Evolutionary conservation across 2,329 filamentous ascomycete genomes (phyloP).

Genomic region (Grosmannia clavigera): DNA sequence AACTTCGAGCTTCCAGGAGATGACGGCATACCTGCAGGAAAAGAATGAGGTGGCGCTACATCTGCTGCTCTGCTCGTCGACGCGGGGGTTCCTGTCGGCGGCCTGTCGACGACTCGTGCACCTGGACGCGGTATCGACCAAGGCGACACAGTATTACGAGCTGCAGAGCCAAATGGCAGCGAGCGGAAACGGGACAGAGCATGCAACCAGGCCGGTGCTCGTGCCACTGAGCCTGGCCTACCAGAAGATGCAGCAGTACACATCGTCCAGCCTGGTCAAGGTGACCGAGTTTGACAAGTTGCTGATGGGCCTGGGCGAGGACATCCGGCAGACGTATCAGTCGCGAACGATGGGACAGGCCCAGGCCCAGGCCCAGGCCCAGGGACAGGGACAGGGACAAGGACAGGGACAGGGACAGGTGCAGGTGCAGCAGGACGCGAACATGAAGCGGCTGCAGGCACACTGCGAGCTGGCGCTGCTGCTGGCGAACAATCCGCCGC

Average conservation of each 20-base stretch:
- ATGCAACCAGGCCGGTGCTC: constrained; percentile 20
- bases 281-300: constrained; percentile 51
- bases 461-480: constrained; percentile 41
- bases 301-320: constrained; percentile 33
- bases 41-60: constrained; percentile 48
- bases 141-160: constrained; percentile 39
- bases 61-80: constrained; percentile 59
- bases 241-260: constrained; percentile 38
- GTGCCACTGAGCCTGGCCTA: constrained; percentile 43
- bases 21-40: constrained; percentile 38
- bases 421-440: constrained; percentile 25
- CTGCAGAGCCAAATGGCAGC: constrained; percentile 16
- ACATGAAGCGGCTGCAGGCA: constrained; percentile 31
- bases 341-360: constrained; percentile 14
- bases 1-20: constrained; percentile 32
- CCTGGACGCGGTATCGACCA: constrained; percentile 36
- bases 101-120: constrained; percentile 52
- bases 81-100: constrained; percentile 58
- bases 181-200: neutral
- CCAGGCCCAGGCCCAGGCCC: neutral
- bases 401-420: constrained; percentile 19
- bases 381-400: constrained; percentile 11
- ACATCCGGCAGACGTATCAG: constrained; percentile 40
- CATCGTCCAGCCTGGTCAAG: constrained; percentile 40
- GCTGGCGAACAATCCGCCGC: constrained; percentile 32